Percentiles rank a stretch among this genome's conserved stretches.
phyloP scores from a whole-genome alignment of 2,329 filamentous ascomycete species.

The Rugonectria rugulosa region DNA sequence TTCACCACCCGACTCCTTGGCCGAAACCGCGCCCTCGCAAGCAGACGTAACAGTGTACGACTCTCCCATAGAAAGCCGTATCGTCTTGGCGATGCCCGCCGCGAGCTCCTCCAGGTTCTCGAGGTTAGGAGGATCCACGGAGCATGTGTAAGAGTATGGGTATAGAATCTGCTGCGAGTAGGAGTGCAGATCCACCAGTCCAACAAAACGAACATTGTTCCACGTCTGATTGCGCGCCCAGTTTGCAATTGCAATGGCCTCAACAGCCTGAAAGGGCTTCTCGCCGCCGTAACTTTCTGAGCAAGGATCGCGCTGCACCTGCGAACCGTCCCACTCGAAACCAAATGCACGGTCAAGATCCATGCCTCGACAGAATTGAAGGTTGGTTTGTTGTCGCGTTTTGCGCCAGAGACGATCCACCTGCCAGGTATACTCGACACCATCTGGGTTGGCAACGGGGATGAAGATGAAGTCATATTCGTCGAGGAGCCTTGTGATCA shows the following conservation, averaged over 20 bases:
- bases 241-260: conserved; percentile 76
- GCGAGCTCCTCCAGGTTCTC: conserved; percentile 94
- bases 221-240: conserved; percentile 86
- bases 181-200: conserved; percentile 88
- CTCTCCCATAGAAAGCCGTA: conserved; percentile 80
- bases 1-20: conserved; percentile 32
- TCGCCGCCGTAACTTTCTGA: conserved; percentile 90
- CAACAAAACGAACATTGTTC: conserved; percentile 79
- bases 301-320: conserved; percentile 78
- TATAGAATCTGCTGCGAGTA: conserved; percentile 96
- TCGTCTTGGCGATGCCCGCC: conserved; percentile 86
- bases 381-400: conserved; percentile 82
- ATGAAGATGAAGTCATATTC: conserved; percentile 89
- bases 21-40: conserved; percentile 77
- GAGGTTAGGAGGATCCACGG: conserved; percentile 77
- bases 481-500: conserved; percentile 79
- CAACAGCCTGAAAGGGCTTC: conserved; percentile 81
- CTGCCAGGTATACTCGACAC: conserved; percentile 93
- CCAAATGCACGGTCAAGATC: conserved; percentile 90
- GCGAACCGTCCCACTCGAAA: conserved; percentile 80
- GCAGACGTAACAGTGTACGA: conserved; percentile 81
- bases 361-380: conserved; percentile 84
- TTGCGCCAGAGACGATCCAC: conserved; percentile 94
- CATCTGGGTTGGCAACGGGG: conserved; percentile 90
- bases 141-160: conserved; percentile 88